Base-by-base conservation (phyloP, 2,329 filamentous ascomycete species). In the Ophiostoma piceae region DNA sequence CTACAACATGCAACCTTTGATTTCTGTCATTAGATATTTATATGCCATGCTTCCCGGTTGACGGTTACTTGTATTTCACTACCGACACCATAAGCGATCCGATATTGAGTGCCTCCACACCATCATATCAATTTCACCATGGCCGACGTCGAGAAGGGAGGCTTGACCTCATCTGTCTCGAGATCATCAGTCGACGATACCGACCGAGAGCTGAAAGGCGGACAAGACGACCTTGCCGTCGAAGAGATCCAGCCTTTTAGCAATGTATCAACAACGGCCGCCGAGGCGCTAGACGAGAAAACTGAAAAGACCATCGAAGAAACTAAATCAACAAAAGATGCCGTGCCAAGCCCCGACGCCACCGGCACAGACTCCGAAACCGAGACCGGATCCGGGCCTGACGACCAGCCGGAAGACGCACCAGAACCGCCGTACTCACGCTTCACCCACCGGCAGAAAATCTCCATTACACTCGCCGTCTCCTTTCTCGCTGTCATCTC, bases 401-500 rank as follows among this genome's bases (percentile, higher is more conserved):
- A 57, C 8, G n/a, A 57, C 3, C 14, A 26, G 51, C 51, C 51
- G 11, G 51, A 57, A 57, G 51, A 14, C 2, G 22, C 8, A 8
- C 51, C 51, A 29, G n/a, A 22, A 57, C 51, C 51, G 22, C 51
- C 51, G 8, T 57, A 57, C 51, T 57, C 51, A 3, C 22, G 12
- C 51, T 57, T 57, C 11, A 57, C 51, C n/a, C 51, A 57, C 51
- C 51, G 22, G 9, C 51, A 57, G 22, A 57, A 57, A 82, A 81
- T 79, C 2, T 69, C 74, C 66, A 78, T 82, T 47, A 78, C 81
- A 12, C 70, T 82, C 4, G 77, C 75, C 2, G 79, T 78, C 2
- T 76, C 80, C 3, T 67, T 76, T 3, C 79, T 77, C 2, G 80
- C 80, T 35, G 77, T 83, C 72, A 80, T 82, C 74, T 83, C 81